Percentiles rank a stretch among this genome's conserved stretches.
These are phyloP conservation scores for Crithidia expoeki DNA, from an alignment of 208 protist species.

Conservation along the genomic window DNA sequence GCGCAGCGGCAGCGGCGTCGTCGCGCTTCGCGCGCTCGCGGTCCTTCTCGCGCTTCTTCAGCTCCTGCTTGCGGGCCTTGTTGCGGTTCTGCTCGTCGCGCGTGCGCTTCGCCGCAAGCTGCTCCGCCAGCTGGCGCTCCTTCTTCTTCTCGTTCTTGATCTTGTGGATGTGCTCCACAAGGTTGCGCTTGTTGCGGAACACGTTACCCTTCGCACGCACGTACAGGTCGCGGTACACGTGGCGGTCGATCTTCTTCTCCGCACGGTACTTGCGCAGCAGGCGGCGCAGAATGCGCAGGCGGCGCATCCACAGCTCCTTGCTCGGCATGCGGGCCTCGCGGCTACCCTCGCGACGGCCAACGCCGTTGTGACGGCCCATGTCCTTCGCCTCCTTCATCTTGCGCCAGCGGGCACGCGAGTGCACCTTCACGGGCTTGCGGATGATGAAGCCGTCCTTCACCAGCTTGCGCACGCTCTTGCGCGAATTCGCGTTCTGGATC, in stretches of 20 bases:
- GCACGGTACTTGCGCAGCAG: conserved; percentile 98
- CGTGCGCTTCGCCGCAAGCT: conserved; percentile 71
- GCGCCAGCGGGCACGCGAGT: conserved; percentile 95
- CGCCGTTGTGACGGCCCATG: conserved; percentile 93
- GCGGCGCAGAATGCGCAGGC: conserved; percentile 97
- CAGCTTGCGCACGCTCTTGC: conserved; percentile 96
- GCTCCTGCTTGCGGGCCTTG: conserved; percentile 72
- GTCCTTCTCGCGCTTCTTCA: conserved; percentile 80
- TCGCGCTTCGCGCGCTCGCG: conserved; percentile 71
- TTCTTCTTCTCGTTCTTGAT: conserved; percentile 96
- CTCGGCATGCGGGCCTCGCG: conserved; percentile 96
- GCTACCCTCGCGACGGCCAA: conserved; percentile 97
- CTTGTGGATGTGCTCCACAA: conserved; percentile 99
- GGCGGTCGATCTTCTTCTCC: conserved; percentile 97
- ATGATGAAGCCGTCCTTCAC: conserved; percentile 98
- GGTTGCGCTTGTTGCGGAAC: conserved; percentile 99
- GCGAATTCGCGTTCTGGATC: conserved; percentile 98
- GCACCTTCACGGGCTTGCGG: conserved; percentile 92
- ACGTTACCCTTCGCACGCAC: conserved; percentile 99
- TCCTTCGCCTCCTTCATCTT: conserved; percentile 92
- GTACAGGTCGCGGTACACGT: conserved; percentile 98
- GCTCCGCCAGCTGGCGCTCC: conserved; percentile 94
- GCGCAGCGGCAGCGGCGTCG: conserved; percentile 53
- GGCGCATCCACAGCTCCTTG: conserved; percentile 98
- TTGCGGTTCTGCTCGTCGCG: conserved; percentile 78